These are phyloP conservation scores for Aspergillus hortae DNA, from an alignment of 2,329 filamentous ascomycete genomes.

Conservation along the genomic window DNA sequence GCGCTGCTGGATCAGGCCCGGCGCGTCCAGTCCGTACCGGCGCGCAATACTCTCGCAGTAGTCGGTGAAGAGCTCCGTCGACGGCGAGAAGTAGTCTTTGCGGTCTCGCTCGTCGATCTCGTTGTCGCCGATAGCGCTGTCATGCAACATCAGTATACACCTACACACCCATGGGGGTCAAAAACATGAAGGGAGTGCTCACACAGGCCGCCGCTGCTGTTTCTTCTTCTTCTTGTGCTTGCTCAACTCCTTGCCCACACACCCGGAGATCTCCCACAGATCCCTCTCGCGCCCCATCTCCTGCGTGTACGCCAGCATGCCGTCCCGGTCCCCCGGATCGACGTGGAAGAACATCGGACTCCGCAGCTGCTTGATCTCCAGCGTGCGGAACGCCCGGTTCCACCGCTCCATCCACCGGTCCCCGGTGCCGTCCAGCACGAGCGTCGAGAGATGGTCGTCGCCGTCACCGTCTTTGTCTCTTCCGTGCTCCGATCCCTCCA, in stretches of 20 bases:
- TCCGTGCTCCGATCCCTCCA: neutral
- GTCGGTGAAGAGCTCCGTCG: conserved; percentile 58
- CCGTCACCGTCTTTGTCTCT: neutral
- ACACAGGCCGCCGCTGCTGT: conserved; percentile 44
- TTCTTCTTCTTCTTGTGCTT: conserved; percentile 73
- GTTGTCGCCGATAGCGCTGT: conserved; percentile 32
- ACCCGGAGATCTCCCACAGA: conserved; percentile 66
- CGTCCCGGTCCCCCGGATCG: conserved; percentile 71
- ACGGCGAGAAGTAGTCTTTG: conserved; percentile 67
- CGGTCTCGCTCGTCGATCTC: conserved; percentile 64
- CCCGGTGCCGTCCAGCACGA: conserved; percentile 65
- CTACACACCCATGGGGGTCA: neutral
- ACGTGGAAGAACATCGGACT: conserved; percentile 83
- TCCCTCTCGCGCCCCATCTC: conserved; percentile 59
- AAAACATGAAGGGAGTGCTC: neutral
- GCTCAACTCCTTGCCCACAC: conserved; percentile 74
- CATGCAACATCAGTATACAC: conserved; percentile 7
- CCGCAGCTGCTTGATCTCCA: conserved; percentile 68
- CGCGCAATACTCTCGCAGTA: conserved; percentile 58
- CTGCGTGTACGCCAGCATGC: conserved; percentile 66
- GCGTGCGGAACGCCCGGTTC: conserved; percentile 64
- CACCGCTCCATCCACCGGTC: conserved; percentile 67
- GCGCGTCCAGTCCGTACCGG: conserved; percentile 55
- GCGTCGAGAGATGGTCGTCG: conserved; percentile 39
- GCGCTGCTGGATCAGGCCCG: conserved; percentile 57